Conservation (phyloP, 768 basidiomycete genomes). For the Mycena pura region DNA sequence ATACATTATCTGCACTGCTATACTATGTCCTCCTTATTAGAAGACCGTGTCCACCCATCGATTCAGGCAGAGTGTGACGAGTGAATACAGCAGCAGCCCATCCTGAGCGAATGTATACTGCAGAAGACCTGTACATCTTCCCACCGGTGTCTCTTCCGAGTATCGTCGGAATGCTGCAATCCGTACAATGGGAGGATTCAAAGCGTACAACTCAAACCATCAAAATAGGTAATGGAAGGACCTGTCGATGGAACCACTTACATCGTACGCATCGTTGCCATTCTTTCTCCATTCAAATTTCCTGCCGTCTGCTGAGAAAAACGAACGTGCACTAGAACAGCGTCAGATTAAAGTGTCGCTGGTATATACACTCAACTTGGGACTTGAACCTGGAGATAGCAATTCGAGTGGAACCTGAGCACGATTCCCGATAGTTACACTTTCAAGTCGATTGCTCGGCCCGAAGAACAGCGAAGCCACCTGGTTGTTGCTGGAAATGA, state of each 20-base stretch:
- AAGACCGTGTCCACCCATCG: constrained; percentile 74
- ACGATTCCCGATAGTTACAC: constrained; percentile 60
- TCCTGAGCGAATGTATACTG: constrained; percentile 70
- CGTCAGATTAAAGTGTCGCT: constrained; percentile 12
- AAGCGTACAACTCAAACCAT: constrained; percentile 49
- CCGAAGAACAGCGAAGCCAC: constrained; percentile 59
- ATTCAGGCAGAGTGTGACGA: constrained; percentile 74
- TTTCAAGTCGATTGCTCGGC: constrained; percentile 60
- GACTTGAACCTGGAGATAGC: constrained; percentile 57
- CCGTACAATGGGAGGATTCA: constrained; percentile 46
- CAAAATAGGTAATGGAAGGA: constrained; percentile 5
- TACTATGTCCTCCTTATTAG: constrained; percentile 44
- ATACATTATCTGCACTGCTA: constrained; percentile 11
- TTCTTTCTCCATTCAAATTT: constrained; percentile 72
- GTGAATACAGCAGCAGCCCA: constrained; percentile 63
- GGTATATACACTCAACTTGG: constrained; percentile 48
- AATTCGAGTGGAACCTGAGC: constrained; percentile 65
- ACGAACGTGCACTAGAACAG: constrained; percentile 60
- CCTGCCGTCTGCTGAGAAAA: constrained; percentile 61
- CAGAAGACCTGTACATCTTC: constrained; percentile 67
- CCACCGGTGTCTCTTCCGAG: constrained; percentile 60
- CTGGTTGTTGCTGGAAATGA: constrained; percentile 55
- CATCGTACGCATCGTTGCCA: constrained; percentile 64
- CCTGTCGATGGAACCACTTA: constrained; percentile 41
- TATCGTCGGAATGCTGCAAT: constrained; percentile 68